phyloP scores from a whole-genome alignment of 345 rosid genomes.

The Abelmoschus esculentus region DNA sequence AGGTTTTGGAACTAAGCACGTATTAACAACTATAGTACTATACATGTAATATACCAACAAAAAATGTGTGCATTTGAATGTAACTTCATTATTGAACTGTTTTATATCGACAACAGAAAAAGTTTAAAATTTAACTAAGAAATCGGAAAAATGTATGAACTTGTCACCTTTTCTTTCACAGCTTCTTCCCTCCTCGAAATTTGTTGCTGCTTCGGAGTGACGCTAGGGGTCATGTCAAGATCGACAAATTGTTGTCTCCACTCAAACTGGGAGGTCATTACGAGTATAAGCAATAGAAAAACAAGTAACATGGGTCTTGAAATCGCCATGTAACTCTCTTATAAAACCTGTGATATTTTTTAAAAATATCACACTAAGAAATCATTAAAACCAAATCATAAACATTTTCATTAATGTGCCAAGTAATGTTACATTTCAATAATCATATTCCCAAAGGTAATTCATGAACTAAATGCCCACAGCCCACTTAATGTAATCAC shows the following conservation, averaged over 20 bases:
- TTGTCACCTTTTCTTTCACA: slow-evolving; percentile 71
- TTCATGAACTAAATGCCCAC: too few relatives aligned
- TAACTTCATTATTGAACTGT: background rate
- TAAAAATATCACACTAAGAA: background rate
- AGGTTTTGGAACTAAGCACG: background rate
- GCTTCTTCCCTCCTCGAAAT: slow-evolving; percentile 56
- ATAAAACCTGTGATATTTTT: slow-evolving; percentile 25
- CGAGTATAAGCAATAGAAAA: slow-evolving; percentile 62
- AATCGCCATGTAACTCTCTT: slow-evolving; percentile 35
- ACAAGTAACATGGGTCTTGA: slow-evolving; percentile 72
- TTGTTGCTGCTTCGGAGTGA: slow-evolving; percentile 51
- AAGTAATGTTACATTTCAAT: too few relatives aligned
- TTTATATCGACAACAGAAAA: background rate
- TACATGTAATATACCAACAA: background rate
- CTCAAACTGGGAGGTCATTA: slow-evolving; percentile 84
- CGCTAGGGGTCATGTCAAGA: slow-evolving; percentile 38
- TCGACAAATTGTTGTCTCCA: slow-evolving; percentile 83
- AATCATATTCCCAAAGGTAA: too few relatives aligned
- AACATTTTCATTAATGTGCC: background rate
- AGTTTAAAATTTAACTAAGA: background rate
- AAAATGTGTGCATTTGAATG: background rate
- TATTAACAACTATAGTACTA: background rate
- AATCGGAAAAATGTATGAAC: background rate
- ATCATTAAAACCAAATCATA: background rate
- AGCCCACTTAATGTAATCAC: too few relatives aligned